These are phyloP conservation scores for Lasiosphaeria miniovina DNA, from an alignment of 495 filamentous ascomycete species.

Conservation along the genomic window DNA sequence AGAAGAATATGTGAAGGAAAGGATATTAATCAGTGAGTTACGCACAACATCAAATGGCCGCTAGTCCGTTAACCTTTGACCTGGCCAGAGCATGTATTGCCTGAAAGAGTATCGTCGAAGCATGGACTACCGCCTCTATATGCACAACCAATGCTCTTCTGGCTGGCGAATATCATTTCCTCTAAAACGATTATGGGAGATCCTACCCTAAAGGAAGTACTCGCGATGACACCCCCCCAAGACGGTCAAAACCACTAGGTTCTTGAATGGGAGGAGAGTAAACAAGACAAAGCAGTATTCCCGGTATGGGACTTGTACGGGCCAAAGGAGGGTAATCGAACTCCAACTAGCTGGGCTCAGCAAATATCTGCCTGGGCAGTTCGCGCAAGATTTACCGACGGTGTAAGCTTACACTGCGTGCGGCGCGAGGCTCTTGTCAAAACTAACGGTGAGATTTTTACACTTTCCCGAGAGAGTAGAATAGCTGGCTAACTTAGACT, in stretches of 20 bases:
- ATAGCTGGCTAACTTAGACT: not conserved
- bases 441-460: not conserved
- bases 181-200: not conserved
- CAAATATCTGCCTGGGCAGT: conserved; percentile 2
- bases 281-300: not conserved
- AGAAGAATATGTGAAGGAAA: conserved; percentile 5
- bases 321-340: not conserved
- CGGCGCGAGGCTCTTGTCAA: not conserved
- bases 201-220: conserved; percentile 3
- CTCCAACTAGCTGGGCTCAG: not conserved
- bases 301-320: not conserved
- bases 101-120: not conserved
- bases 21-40: conserved; percentile 6
- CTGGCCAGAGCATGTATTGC: conserved; percentile 1
- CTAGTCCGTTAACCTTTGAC: not conserved
- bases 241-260: not conserved
- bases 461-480: not conserved
- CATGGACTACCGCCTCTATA: not conserved
- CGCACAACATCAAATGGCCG: not conserved
- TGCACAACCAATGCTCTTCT: conserved; percentile 5
- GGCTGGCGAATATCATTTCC: conserved; percentile 2
- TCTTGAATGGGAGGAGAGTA: conserved; percentile 2
- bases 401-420: not conserved
- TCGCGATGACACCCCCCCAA: not conserved
- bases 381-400: conserved; percentile 1